phyloP scores from a whole-genome alignment of 257 asterid genomes.

The Ballota nigra region DNA sequence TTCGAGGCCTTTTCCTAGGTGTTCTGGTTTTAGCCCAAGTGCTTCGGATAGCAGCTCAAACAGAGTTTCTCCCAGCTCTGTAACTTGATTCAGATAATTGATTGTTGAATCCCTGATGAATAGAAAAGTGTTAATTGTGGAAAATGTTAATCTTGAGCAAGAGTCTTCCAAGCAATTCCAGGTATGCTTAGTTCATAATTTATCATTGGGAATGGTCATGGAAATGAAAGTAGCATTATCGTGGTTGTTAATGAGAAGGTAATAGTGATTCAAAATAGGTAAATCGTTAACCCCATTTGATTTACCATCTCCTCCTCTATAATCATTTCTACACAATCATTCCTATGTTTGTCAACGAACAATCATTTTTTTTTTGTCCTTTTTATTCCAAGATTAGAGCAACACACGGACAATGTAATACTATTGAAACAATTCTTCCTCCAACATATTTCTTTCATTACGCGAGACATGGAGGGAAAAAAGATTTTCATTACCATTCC shows the following conservation, averaged over 20 bases:
- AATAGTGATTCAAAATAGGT: not conserved
- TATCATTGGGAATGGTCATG: not conserved
- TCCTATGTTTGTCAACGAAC: not conserved
- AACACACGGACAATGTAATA: not conserved
- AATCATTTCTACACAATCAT: not conserved
- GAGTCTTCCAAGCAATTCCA: not conserved
- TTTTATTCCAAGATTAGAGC: not conserved
- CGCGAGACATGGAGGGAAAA: too few species aligned
- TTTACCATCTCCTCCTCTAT: too few species aligned
- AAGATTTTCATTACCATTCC: too few species aligned
- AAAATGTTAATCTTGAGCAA: not conserved
- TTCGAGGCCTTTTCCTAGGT: constrained; percentile 34
- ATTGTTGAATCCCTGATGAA: constrained; percentile 39
- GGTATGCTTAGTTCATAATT: not conserved
- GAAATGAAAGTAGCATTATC: too few species aligned
- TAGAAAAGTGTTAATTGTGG: not conserved
- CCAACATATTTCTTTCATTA: too few species aligned
- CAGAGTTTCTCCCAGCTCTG: constrained; percentile 42
- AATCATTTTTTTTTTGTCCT: not conserved
- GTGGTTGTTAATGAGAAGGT: not conserved
- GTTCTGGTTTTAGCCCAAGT: constrained; percentile 52
- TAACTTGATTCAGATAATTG: constrained; percentile 37
- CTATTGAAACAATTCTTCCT: too few species aligned
- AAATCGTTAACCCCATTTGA: not conserved
- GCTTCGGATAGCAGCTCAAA: constrained; percentile 62